Evolutionary conservation across 2,329 filamentous ascomycete genomes (phyloP).

Genomic region (Clarireedia homoeocarpa): DNA sequence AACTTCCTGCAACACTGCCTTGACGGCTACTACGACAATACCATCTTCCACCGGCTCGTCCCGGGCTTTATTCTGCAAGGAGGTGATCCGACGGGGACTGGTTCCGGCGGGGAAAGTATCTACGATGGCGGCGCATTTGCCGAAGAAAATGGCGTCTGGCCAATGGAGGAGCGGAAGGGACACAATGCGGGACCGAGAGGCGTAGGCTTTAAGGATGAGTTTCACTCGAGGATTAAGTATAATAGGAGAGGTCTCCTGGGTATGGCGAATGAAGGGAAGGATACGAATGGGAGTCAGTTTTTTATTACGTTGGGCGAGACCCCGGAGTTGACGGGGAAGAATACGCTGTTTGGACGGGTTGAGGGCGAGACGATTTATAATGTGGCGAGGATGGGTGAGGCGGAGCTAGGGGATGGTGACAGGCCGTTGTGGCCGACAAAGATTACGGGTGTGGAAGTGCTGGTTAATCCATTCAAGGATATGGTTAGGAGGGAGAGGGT

Average conservation of each 20-base stretch:
- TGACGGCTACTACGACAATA: constrained; percentile 91
- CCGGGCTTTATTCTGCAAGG: constrained; percentile 91
- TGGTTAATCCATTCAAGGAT: constrained; percentile 76
- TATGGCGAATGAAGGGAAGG: constrained; percentile 84
- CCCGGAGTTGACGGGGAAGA: constrained; percentile 78
- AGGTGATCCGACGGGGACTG: constrained; percentile 88
- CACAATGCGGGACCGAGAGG: constrained; percentile 52
- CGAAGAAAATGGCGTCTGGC: constrained; percentile 33
- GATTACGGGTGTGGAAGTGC: constrained; percentile 64
- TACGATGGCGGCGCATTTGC: constrained; percentile 74
- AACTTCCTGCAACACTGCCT: constrained; percentile 95
- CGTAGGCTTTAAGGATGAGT: constrained; percentile 69
- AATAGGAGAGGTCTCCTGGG: constrained; percentile 83
- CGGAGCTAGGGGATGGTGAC: constrained; percentile 75
- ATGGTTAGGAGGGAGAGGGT: constrained; percentile 63
- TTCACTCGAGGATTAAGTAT: constrained; percentile 87
- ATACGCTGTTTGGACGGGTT: constrained; percentile 88
- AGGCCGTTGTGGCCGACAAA: constrained; percentile 79
- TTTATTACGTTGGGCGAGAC: constrained; percentile 87
- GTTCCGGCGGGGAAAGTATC: constrained; percentile 84
- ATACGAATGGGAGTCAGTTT: constrained; percentile 93
- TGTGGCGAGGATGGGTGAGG: constrained; percentile 85
- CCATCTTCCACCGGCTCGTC: constrained; percentile 87
- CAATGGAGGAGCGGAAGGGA: constrained; percentile 57
- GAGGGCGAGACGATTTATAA: constrained; percentile 96